phyloP scores from a whole-genome alignment of 1,284 basidiomycete genomes.

The Apiotrichum veenhuisii region DNA sequence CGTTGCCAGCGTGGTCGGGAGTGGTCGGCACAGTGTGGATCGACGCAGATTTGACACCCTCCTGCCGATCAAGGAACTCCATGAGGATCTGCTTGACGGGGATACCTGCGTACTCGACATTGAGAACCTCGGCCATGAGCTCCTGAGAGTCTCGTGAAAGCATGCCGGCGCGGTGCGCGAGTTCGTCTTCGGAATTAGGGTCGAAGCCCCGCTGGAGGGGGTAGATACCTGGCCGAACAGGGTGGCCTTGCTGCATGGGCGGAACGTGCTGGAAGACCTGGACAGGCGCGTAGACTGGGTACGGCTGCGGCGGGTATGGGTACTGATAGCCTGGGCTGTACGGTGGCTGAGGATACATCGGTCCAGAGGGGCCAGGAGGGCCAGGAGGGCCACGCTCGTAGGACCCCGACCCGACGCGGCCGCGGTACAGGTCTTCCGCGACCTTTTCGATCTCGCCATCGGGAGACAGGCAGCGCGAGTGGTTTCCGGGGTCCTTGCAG shows the following conservation, averaged over 20 bases:
- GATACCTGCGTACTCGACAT: not conserved
- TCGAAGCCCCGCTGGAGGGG: too few species aligned
- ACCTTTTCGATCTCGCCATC: not conserved
- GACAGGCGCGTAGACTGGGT: not conserved
- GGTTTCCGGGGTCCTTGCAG: not conserved
- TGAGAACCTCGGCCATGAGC: not conserved
- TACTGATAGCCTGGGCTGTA: not conserved
- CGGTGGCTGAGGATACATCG: not conserved
- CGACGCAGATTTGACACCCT: not conserved
- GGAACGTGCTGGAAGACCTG: not conserved
- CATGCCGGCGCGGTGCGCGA: not conserved
- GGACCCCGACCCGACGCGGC: not conserved
- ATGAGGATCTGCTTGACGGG: conserved; percentile 1
- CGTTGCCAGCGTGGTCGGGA: too few species aligned
- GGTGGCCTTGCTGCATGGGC: not conserved
- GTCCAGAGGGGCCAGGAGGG: not conserved
- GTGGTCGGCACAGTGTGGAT: conserved; percentile 2
- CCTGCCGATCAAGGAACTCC: not conserved
- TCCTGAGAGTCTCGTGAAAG: not conserved
- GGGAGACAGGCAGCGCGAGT: not conserved
- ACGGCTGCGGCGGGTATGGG: not conserved
- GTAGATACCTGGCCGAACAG: too few species aligned
- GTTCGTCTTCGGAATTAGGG: not conserved
- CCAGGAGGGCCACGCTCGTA: not conserved
- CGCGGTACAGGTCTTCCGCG: not conserved